These are phyloP conservation scores for Russula ochroleuca DNA, from an alignment of 768 basidiomycete genomes.

Conservation along the genomic window DNA sequence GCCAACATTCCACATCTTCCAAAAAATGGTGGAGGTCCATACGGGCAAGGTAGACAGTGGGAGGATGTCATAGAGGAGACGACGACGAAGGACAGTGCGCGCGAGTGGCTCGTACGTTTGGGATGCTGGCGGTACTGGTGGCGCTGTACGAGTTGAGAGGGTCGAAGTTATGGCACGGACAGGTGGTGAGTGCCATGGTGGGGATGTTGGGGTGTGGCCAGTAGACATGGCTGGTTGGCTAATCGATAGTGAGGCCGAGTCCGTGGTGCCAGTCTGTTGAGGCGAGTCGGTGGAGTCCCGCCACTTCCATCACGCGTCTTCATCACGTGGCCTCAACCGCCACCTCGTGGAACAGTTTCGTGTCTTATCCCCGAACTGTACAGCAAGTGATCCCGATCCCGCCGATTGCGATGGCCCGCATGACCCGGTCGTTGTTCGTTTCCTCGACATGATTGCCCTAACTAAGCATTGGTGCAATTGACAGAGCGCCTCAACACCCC, in stretches of 20 bases:
- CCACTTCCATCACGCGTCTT: background rate
- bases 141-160: slow-evolving; percentile 45
- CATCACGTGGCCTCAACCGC: background rate
- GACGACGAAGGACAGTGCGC: slow-evolving; percentile 56
- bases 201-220: slow-evolving; percentile 17
- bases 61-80: slow-evolving; percentile 54
- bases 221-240: background rate
- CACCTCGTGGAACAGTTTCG: background rate
- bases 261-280: too few species aligned
- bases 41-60: slow-evolving; percentile 46
- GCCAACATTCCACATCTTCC: slow-evolving; percentile 46
- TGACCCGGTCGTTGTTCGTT: slow-evolving; percentile 46
- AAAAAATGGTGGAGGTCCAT: slow-evolving; percentile 41
- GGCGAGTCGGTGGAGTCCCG: too few species aligned
- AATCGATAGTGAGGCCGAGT: too few species aligned
- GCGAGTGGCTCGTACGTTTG: slow-evolving; percentile 63
- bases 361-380: background rate
- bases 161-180: slow-evolving; percentile 42
- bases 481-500: slow-evolving; percentile 53
- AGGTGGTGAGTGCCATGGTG: slow-evolving; percentile 32
- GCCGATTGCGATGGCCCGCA: slow-evolving; percentile 25
- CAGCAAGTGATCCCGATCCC: background rate
- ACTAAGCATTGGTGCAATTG: slow-evolving; percentile 50
- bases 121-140: slow-evolving; percentile 52
- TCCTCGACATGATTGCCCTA: slow-evolving; percentile 76